phyloP scores from a whole-genome alignment of 2,329 filamentous ascomycete species.

The Fusarium sp. region DNA sequence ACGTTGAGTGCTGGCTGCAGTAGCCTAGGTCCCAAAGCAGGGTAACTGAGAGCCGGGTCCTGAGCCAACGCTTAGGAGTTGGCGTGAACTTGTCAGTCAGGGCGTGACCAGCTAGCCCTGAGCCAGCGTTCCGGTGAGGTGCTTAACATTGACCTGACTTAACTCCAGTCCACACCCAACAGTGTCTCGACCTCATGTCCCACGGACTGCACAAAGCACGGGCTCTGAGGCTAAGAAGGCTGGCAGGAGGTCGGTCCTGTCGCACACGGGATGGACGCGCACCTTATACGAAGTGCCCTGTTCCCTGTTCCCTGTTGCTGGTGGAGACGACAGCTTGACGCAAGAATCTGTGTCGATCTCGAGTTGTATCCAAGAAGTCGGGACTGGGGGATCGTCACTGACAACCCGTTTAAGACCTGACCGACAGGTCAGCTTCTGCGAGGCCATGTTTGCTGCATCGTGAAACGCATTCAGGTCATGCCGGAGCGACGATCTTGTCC shows the following conservation, averaged over 20 bases:
- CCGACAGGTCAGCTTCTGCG: neutral
- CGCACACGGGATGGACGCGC: neutral
- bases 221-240: neutral
- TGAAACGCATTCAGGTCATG: neutral
- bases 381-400: constrained; percentile 7
- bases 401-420: neutral
- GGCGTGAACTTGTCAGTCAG: constrained; percentile 1
- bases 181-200: constrained; percentile 2
- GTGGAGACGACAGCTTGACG: constrained; percentile 3
- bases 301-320: constrained; percentile 18
- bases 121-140: constrained; percentile 4
- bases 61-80: neutral
- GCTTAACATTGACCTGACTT: neutral
- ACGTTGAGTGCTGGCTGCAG: neutral
- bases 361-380: neutral
- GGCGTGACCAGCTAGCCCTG: neutral
- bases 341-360: constrained; percentile 7
- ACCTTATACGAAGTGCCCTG: constrained; percentile 7
- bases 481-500: neutral
- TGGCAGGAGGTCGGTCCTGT: constrained; percentile 1
- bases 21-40: neutral
- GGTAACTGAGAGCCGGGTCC: neutral
- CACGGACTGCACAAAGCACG: neutral
- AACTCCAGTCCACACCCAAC: neutral
- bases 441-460: neutral